phyloP scores from a whole-genome alignment of 345 rosid genomes.

The Noccaea bulbosa region DNA sequence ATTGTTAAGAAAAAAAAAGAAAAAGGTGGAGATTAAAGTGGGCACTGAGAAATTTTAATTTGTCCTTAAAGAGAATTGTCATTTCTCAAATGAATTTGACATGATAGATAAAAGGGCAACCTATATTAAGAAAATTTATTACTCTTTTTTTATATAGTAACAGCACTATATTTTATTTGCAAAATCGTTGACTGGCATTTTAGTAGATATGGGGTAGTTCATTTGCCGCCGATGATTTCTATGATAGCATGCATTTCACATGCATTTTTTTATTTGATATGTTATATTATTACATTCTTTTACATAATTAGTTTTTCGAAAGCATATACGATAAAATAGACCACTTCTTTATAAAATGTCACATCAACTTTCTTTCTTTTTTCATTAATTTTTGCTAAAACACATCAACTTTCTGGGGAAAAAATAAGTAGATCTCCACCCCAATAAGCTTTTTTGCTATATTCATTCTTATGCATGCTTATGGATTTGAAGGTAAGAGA shows the following conservation, averaged over 20 bases:
- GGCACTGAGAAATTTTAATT: neutral
- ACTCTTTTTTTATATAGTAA: neutral
- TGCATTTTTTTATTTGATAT: neutral
- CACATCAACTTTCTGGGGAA: too few relatives aligned
- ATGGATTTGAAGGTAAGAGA: slow-evolving; percentile 33
- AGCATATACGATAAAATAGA: neutral
- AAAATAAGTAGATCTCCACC: neutral
- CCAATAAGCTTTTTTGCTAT: neutral
- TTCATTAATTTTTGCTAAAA: too few relatives aligned
- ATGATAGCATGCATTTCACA: neutral
- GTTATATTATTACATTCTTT: neutral
- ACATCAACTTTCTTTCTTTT: neutral
- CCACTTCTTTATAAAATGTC: neutral
- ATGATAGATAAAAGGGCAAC: too few relatives aligned
- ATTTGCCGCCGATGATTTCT: neutral
- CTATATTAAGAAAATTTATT: too few relatives aligned
- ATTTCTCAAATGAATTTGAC: neutral
- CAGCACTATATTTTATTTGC: neutral
- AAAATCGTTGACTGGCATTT: neutral
- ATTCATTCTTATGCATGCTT: neutral
- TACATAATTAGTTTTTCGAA: neutral
- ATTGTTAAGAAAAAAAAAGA: neutral
- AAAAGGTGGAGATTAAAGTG: neutral
- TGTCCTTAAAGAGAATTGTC: neutral
- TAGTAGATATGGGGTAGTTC: neutral